A percentile compares a stretch with the other conserved stretches of the same genome.
Evolutionary conservation across 1,284 basidiomycete genomes (phyloP).

Genomic region (Cutaneotrichosporon sp.): DNA sequence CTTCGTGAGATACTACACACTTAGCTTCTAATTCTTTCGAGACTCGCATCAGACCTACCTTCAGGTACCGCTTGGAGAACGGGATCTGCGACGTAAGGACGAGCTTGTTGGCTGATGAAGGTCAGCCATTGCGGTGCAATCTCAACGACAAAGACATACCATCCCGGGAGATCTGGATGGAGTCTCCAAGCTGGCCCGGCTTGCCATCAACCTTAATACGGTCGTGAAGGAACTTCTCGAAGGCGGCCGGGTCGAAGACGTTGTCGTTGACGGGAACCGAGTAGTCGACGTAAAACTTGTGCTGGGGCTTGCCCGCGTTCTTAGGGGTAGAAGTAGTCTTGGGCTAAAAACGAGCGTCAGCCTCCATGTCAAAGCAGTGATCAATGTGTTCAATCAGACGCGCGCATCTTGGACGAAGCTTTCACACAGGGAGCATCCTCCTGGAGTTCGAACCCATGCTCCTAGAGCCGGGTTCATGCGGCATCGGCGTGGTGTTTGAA

Average conservation of each 20-base stretch:
- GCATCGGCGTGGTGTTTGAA: no score
- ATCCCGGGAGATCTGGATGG: conserved; percentile 72
- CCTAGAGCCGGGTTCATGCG: no score
- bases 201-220: conserved; percentile 72
- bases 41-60: conserved; percentile 19
- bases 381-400: no score
- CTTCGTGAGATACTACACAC: conserved; percentile 81
- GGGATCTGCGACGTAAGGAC: conserved; percentile 74
- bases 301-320: conserved; percentile 60
- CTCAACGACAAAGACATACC: conserved; percentile 52
- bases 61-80: conserved; percentile 78
- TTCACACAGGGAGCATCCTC: no score
- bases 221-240: conserved; percentile 91
- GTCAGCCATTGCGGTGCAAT: conserved; percentile 9
- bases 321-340: conserved; percentile 43
- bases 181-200: conserved; percentile 78
- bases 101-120: conserved; percentile 63
- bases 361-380: no score
- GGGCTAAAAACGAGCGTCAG: conserved; percentile 27
- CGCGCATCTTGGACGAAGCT: no score
- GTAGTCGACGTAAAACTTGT: conserved; percentile 94
- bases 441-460: no score
- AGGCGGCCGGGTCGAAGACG: conserved; percentile 85
- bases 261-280: conserved; percentile 83
- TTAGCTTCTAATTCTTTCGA: neutral